Percentiles rank a stretch among this genome's conserved stretches.
These are phyloP conservation scores for Vaccinium darrowii DNA, from an alignment of 148 eudicot species.

Conservation along the genomic window DNA sequence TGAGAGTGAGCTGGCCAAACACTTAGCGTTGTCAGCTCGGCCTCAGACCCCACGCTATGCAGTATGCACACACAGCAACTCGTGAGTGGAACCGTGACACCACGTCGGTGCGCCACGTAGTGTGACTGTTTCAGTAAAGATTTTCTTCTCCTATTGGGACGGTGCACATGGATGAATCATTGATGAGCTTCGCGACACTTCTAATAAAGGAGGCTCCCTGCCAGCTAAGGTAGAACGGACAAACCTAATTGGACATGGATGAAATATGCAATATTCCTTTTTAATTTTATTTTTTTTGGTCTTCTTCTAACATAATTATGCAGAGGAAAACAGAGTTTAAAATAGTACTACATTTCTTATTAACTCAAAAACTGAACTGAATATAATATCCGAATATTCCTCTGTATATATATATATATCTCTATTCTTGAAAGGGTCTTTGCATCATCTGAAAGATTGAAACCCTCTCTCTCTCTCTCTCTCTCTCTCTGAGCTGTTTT, in stretches of 20 bases:
- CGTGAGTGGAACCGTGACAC: too few relatives aligned
- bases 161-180: conserved; percentile 36
- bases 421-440: neutral
- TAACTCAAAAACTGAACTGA: neutral
- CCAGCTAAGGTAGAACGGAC: conserved; percentile 40
- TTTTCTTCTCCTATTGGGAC: conserved; percentile 4
- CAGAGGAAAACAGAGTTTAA: neutral
- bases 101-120: too few relatives aligned
- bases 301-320: neutral
- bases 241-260: conserved; percentile 27
- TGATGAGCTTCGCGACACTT: conserved; percentile 47
- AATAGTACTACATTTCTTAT: neutral
- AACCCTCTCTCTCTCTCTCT: conserved; percentile 7
- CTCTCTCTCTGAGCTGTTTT: neutral
- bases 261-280: conserved; percentile 17
- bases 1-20: too few relatives aligned
- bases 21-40: too few relatives aligned
- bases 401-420: conserved; percentile 10
- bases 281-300: neutral
- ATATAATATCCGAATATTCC: neutral
- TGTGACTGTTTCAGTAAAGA: too few relatives aligned
- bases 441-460: neutral
- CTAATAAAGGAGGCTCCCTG: conserved; percentile 37
- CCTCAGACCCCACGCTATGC: too few relatives aligned
- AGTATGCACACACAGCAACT: too few relatives aligned